Conservation (phyloP, 345 rosid genomes). For the Lenwebbia sp. region DNA sequence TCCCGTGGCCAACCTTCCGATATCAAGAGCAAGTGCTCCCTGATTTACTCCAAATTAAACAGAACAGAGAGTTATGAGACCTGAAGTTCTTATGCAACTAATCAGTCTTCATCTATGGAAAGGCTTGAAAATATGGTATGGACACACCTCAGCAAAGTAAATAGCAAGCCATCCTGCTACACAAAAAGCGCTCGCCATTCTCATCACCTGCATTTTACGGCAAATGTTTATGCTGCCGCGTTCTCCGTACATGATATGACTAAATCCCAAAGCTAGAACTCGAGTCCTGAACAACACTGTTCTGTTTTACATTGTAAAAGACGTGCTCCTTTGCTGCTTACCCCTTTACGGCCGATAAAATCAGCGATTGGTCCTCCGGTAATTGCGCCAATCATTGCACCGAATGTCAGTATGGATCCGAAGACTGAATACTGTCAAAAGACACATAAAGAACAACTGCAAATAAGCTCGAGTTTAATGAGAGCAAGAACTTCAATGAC, state of each 20-base stretch:
- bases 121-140: background rate
- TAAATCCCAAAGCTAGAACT: background rate
- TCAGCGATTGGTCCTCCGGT: constrained; percentile 82
- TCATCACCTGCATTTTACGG: constrained; percentile 49
- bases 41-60: background rate
- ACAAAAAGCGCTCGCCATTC: constrained; percentile 51
- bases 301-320: background rate
- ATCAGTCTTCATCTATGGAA: rapidly evolving
- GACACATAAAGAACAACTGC: background rate
- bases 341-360: constrained; percentile 80
- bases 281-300: background rate
- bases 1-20: constrained; percentile 76
- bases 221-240: background rate
- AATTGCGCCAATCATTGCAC: constrained; percentile 96
- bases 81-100: background rate
- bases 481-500: background rate
- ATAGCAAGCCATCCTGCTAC: constrained; percentile 80
- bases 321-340: constrained; percentile 3
- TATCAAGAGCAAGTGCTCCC: constrained; percentile 54
- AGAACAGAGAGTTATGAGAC: background rate
- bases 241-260: background rate
- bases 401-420: constrained; percentile 79
- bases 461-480: background rate
- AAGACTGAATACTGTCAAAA: constrained; percentile 60
- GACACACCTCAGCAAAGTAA: constrained; percentile 68